Percentiles rank a stretch among this genome's conserved stretches.
Evolutionary conservation across 2,329 filamentous ascomycete species (phyloP).

Genomic region (Exophiala sideris): DNA sequence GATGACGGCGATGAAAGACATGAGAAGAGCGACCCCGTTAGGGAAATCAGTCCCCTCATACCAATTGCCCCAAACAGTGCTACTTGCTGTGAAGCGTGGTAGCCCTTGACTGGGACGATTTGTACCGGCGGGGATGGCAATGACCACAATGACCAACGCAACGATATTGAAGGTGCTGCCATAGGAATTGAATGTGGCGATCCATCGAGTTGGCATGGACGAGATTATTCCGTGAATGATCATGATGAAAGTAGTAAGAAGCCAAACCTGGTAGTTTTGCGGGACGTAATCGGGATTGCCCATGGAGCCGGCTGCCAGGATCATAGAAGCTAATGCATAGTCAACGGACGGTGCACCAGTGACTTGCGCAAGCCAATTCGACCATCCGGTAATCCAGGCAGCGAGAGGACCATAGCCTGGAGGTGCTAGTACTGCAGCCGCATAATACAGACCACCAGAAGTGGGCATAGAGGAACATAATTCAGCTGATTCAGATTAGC

Average conservation of each 20-base stretch:
- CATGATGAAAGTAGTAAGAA: slow-evolving; percentile 66
- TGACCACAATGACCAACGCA: slow-evolving; percentile 62
- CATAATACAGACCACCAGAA: slow-evolving; percentile 69
- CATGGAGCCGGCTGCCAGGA: slow-evolving; percentile 67
- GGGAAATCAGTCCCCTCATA: slow-evolving; percentile 66
- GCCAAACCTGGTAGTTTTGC: slow-evolving; percentile 63
- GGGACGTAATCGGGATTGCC: slow-evolving; percentile 63
- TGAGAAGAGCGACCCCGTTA: slow-evolving; percentile 64
- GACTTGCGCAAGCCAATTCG: slow-evolving; percentile 66
- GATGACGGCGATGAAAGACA: slow-evolving; percentile 69
- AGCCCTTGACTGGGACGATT: slow-evolving; percentile 49
- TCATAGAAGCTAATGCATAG: slow-evolving; percentile 66
- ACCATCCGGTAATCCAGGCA: slow-evolving; percentile 68
- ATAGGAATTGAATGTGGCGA: slow-evolving; percentile 66
- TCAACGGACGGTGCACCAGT: slow-evolving; percentile 65
- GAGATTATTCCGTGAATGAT: slow-evolving; percentile 64
- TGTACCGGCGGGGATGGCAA: slow-evolving; percentile 63
- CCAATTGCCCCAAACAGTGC: slow-evolving; percentile 63
- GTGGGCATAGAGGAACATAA: slow-evolving; percentile 72
- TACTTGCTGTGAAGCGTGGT: slow-evolving; percentile 57
- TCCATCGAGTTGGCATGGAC: slow-evolving; percentile 67
- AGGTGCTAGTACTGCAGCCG: slow-evolving; percentile 66
- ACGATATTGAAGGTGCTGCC: slow-evolving; percentile 70
- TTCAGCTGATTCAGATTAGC: slow-evolving; percentile 54
- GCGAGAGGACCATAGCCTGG: slow-evolving; percentile 64